These are phyloP conservation scores for Eimeria tenella DNA, from an alignment of 169 alveolate species.

Conservation along the genomic window DNA sequence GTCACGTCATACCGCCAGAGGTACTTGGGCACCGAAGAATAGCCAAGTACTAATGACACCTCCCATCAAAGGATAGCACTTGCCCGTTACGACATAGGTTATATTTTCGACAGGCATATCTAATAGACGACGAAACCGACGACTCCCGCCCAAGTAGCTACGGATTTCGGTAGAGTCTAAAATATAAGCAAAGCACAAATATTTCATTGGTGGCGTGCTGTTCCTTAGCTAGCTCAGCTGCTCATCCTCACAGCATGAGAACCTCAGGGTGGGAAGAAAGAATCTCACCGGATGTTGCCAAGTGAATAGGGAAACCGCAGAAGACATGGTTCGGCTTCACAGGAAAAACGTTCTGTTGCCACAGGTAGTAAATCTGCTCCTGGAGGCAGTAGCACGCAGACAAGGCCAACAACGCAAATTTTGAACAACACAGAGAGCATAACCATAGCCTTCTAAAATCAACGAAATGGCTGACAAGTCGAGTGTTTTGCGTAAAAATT, in stretches of 20 bases:
- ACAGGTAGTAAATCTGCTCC: slow-evolving; percentile 83
- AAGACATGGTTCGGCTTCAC: slow-evolving; percentile 82
- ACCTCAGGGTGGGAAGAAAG: not conserved
- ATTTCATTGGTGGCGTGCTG: not conserved
- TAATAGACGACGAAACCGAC: slow-evolving; percentile 73
- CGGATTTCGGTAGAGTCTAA: slow-evolving; percentile 77
- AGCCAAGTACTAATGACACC: slow-evolving; percentile 85
- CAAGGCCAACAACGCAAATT: not conserved
- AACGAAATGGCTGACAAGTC: not conserved
- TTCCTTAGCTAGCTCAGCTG: not conserved
- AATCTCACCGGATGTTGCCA: slow-evolving; percentile 82
- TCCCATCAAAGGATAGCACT: slow-evolving; percentile 84
- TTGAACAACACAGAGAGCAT: not conserved
- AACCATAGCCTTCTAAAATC: not conserved
- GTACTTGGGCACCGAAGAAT: slow-evolving; percentile 82
- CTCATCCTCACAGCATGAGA: too few relatives aligned
- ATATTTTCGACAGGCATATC: slow-evolving; percentile 79
- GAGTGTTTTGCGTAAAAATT: not conserved
- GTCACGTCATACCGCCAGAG: slow-evolving; percentile 71
- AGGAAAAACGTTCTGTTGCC: slow-evolving; percentile 85
- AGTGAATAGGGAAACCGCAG: slow-evolving; percentile 86
- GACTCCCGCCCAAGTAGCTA: slow-evolving; percentile 74
- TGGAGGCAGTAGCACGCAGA: slow-evolving; percentile 12
- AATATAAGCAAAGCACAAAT: not conserved
- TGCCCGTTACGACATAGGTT: slow-evolving; percentile 76